These are phyloP conservation scores for Colletotrichum sp. DNA, from an alignment of 2,329 filamentous ascomycete species.

Conservation along the genomic window DNA sequence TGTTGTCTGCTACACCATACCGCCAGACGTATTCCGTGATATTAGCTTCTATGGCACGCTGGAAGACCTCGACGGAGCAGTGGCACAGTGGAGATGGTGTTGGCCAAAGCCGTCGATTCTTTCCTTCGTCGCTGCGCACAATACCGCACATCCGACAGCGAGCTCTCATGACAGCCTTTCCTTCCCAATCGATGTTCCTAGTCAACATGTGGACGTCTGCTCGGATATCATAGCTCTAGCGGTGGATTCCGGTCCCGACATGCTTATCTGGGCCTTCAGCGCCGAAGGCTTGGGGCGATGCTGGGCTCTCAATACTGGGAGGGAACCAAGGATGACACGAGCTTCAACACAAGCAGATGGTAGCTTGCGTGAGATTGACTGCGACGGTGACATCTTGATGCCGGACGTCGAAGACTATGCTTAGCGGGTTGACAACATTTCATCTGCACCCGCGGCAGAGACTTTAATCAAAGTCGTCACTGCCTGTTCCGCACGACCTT, in stretches of 20 bases:
- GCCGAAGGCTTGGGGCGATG: slow-evolving; percentile 36
- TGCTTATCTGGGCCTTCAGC: slow-evolving; percentile 40
- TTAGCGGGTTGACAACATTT: background rate
- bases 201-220: slow-evolving; percentile 34
- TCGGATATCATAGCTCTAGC: slow-evolving; percentile 35
- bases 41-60: slow-evolving; percentile 23
- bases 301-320: slow-evolving; percentile 34
- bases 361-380: slow-evolving; percentile 34
- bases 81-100: slow-evolving; percentile 22
- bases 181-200: slow-evolving; percentile 32
- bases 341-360: slow-evolving; percentile 32
- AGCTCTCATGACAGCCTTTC: background rate
- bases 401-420: slow-evolving; percentile 1
- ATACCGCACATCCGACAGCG: slow-evolving; percentile 8
- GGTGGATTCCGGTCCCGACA: slow-evolving; percentile 34
- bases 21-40: slow-evolving; percentile 57
- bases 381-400: slow-evolving; percentile 35
- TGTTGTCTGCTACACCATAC: slow-evolving; percentile 66
- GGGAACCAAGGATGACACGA: background rate
- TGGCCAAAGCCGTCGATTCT: background rate
- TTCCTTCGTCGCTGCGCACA: background rate
- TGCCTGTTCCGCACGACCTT: background rate
- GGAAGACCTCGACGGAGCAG: background rate
- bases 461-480: background rate
- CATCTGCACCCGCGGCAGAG: background rate